Evolutionary conservation across 768 basidiomycete genomes (phyloP), one percentile per base, ranked within the genome.

Genomic region (Phaffia tasmanica): DNA sequence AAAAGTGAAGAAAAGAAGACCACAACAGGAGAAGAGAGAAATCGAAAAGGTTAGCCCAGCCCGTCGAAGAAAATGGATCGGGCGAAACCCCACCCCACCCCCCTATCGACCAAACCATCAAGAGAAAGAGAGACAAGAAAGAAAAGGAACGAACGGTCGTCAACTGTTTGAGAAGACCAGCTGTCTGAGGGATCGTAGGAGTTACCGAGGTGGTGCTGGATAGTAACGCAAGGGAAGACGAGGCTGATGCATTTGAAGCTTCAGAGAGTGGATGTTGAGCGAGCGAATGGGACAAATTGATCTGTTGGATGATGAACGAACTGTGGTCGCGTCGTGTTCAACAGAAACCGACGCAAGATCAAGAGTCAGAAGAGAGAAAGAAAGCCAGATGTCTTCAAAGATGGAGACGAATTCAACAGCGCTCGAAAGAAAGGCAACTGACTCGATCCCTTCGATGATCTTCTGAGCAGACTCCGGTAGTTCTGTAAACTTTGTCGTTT

Each of bases 401-500:
- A 19, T 9, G 56, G 11, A 21, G 27, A 18, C 19, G 9, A 19
- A 42, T 19, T 19, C 21, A 32, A 35, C 18, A 47, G 25, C 23
- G 55, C 55, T 47, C 35, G 47, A 23, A 50, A 49, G 21, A 32
- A 21, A 27, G 4, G 27, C 25, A 50, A 47, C 60, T 57, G 48
- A 64, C 63, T 69, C 67, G 51, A 69, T 69, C 8, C 58, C 57
- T 42, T 69, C 67, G 16, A 69, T 56, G 9, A 69, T 46, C 51
- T 63, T 69, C 58, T 69, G 67, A n/a, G 49, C 62, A 6, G 32
- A 57, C 50, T 63, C 67, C 2, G 67, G 67, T n/a, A 69, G 63
- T 9, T 69, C 67, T 27, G 50, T 63, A 30, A 64, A 64, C 58
- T 63, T 63, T 19, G 67, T 65, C 56, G 56, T 54, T 58, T 64